Base-by-base conservation (phyloP, 768 basidiomycete species). In the Sarcodon aspratus region DNA sequence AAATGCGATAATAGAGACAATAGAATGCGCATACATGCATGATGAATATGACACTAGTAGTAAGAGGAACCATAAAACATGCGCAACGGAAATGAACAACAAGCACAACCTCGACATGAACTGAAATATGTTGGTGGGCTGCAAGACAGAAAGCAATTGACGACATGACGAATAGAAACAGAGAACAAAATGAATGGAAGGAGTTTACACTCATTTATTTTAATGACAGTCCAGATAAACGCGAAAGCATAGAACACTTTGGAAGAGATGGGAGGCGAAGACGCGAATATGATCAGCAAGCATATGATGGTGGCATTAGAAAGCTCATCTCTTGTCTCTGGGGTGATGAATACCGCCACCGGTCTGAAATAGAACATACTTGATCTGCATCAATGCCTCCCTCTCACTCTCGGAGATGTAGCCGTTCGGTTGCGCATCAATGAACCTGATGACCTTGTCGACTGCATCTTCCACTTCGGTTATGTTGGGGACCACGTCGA, bases 381-480 rank as follows among this genome's bases (percentile, higher is more conserved):
- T 79, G 56, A 81, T 66, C 44, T 69, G 65, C 15, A 61, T 53
- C 38, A 82, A 73, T 27, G 59, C 59, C 45, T 60, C 60, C 42
- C 69, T 70, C 55, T 73, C 73, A 46, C 57, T 62, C 58, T 44
- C 53, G 36, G 58, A 60, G 52, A 70, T 50, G 7, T 68, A 52
- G 17, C 55, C 42, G 8, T 60, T 60, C 36, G 58, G 54, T 44
- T 65, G 67, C 33, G 66, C 62, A 58, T 80, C 75, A 52, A 81
- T 59, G 52, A 72, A 83, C 10, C 63, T 40, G 52, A 82, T 68
- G 49, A 83, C 65, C 53, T 66, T 75, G 58, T 76, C 70, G 47
- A 82, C 61, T 21, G 78, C 73, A 9, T 70, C 69, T 45, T 81
- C 74, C 2, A 74, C 79, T 45, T 79, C 74, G 0, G 62, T 57